Percentiles rank a stretch among this genome's conserved stretches.
Conservation (phyloP, 106 monocot genomes). For the Dendrobium chrysotoxum region DNA sequence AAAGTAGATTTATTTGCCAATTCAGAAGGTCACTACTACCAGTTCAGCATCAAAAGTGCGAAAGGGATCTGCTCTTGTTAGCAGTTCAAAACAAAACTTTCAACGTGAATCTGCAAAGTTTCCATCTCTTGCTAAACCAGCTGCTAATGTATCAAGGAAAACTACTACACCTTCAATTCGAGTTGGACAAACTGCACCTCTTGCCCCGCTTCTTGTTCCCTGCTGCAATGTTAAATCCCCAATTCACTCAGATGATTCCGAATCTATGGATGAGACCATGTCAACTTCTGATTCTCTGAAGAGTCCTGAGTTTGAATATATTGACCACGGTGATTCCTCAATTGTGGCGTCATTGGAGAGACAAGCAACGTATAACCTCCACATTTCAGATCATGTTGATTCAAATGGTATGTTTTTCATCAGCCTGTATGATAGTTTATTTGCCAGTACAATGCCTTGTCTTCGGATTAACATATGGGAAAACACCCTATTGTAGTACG, state of each 20-base stretch:
- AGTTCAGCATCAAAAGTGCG: slow-evolving; percentile 21
- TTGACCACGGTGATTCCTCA: slow-evolving; percentile 70
- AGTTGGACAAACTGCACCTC: slow-evolving; percentile 8
- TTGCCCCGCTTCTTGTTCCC: slow-evolving; percentile 27
- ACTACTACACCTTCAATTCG: background rate
- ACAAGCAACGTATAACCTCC: slow-evolving; percentile 48
- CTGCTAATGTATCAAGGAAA: slow-evolving; percentile 3
- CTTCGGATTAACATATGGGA: no score
- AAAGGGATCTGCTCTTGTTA: slow-evolving; percentile 20
- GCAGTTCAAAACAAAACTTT: slow-evolving; percentile 5
- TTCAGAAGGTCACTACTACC: slow-evolving; percentile 21
- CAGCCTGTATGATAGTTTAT: no score
- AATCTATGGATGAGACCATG: slow-evolving; percentile 72
- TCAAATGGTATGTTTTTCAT: slow-evolving; percentile 22
- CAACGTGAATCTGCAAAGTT: slow-evolving; percentile 14
- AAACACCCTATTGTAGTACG: no score
- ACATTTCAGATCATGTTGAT: slow-evolving; percentile 48
- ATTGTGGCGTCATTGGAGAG: slow-evolving; percentile 65
- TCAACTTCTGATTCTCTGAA: slow-evolving; percentile 85
- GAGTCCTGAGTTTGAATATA: slow-evolving; percentile 85
- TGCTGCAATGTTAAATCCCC: slow-evolving; percentile 40
- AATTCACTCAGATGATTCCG: slow-evolving; percentile 32
- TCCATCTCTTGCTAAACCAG: slow-evolving; percentile 17
- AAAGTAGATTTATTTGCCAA: background rate
- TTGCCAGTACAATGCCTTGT: no score